Evolutionary conservation across 257 asterid genomes (phyloP), one percentile per base, ranked within the genome.

Genomic region (Capsicum baccatum): DNA sequence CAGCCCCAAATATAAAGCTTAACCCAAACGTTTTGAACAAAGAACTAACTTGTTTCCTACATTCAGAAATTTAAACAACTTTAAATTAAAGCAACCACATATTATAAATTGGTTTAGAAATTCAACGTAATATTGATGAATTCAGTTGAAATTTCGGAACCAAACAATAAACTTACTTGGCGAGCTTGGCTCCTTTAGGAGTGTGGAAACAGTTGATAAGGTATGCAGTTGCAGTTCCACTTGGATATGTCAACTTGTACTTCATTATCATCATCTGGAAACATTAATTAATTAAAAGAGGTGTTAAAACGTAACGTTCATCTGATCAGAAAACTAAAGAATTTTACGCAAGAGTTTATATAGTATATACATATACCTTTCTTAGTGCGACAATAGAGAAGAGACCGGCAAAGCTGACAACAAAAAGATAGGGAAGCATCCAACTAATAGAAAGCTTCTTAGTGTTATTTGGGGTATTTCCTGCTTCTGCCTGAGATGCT

Each of bases 171-270:
- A 50, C 85, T 56, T 90, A 92, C 97, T 90, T 91, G 35, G 97
- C 98, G n/a, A 92, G 87, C 84, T 86, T 87, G 47, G 95, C 98
- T 60, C 96, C 98, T 84, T 84, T 94, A 37, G 95, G 94, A 33
- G 97, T 95, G 88, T 95, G 98, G 76, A 94, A 94, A 83, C 98
- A 90, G 88, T 95, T 94, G 90, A 95, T 95, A 37, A 95, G 93
- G 83, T 85, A 91, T 3, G 97, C 97, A 7, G 98, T 94, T 14
- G 97, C 97, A 8, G 98, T 94, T 76, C 98, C 98, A 85, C 97
- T 95, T 3, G 98, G 98, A 87, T 92, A 94, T 6, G 95, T 89
- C 87, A 95, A 79, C 85, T 92, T 95, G 89, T 92, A 95, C 62
- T 56, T 56, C 62, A 56, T 56, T 56, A 94, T 91, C 98, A 94